Evolutionary conservation across 2,329 filamentous ascomycete genomes (phyloP).

Genomic region (Fusarium verrucosum): DNA sequence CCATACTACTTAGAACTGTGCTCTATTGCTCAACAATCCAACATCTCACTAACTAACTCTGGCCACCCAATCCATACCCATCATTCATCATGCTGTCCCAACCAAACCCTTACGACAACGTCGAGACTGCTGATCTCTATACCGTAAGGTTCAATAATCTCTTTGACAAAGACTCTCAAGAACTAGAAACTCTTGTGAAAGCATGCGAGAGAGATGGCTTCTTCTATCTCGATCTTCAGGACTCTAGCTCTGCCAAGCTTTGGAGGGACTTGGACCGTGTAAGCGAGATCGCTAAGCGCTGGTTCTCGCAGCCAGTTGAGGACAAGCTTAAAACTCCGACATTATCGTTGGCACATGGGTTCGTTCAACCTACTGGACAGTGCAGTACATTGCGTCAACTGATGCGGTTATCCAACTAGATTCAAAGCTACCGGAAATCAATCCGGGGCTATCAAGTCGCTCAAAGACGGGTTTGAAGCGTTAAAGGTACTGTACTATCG

Average conservation of each 20-base stretch:
- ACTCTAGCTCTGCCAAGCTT: background rate
- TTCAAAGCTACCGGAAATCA: constrained; percentile 21
- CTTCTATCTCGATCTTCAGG: constrained; percentile 21
- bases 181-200: background rate
- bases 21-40: no score
- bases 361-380: background rate
- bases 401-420: background rate
- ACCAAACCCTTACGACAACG: background rate
- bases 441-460: background rate
- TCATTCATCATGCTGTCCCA: background rate
- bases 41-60: background rate
- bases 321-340: constrained; percentile 19
- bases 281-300: background rate
- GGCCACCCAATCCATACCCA: background rate
- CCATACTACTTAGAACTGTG: no score
- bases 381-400: background rate
- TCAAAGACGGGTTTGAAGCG: constrained; percentile 13
- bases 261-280: constrained; percentile 3
- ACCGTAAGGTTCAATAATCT: constrained; percentile 4
- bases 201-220: constrained; percentile 18
- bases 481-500: background rate
- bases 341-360: constrained; percentile 16
- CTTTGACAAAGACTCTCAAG: constrained; percentile 1
- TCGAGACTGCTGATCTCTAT: background rate
- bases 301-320: constrained; percentile 12